Conservation (phyloP, 352 stramenopile species). For the Blastocystis sp. region DNA sequence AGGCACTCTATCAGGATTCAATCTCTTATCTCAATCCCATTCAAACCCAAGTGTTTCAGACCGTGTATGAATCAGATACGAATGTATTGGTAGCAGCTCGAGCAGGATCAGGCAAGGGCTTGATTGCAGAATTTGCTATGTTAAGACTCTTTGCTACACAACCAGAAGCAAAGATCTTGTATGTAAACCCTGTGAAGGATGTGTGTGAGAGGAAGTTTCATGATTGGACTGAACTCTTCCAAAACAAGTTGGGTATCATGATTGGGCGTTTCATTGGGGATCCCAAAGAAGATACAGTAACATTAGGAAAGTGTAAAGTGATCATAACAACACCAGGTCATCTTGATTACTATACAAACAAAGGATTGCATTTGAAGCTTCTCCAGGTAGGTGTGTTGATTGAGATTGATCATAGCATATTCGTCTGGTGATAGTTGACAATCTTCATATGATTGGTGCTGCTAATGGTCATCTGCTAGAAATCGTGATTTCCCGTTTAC, state of each 20-base stretch:
- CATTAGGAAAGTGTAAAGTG: conserved; percentile 81
- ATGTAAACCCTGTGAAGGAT: conserved; percentile 72
- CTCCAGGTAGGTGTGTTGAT: conserved; percentile 72
- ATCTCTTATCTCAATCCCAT: conserved; percentile 94
- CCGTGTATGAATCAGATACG: conserved; percentile 85
- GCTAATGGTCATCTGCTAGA: conserved; percentile 84
- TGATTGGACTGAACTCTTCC: conserved; percentile 67
- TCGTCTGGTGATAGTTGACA: conserved; percentile 82
- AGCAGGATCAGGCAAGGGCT: conserved; percentile 84
- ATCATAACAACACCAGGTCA: conserved; percentile 85
- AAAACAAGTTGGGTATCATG: conserved; percentile 70
- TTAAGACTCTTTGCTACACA: conserved; percentile 78
- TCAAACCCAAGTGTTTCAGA: conserved; percentile 91
- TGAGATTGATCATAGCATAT: conserved; percentile 70
- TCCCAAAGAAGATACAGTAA: conserved; percentile 79
- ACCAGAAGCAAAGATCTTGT: conserved; percentile 68
- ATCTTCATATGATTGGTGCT: conserved; percentile 89
- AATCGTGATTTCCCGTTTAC: conserved; percentile 90
- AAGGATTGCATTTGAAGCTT: conserved; percentile 90
- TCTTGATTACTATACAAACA: conserved; percentile 88
- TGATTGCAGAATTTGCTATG: conserved; percentile 87
- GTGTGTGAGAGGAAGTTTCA: conserved; percentile 75
- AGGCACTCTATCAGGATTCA: conserved; percentile 57
- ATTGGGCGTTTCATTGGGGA: conserved; percentile 88
- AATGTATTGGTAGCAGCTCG: conserved; percentile 89